Evolutionary conservation across 2,329 filamentous ascomycete species (phyloP).

Genomic region (Neobulgaria alba): DNA sequence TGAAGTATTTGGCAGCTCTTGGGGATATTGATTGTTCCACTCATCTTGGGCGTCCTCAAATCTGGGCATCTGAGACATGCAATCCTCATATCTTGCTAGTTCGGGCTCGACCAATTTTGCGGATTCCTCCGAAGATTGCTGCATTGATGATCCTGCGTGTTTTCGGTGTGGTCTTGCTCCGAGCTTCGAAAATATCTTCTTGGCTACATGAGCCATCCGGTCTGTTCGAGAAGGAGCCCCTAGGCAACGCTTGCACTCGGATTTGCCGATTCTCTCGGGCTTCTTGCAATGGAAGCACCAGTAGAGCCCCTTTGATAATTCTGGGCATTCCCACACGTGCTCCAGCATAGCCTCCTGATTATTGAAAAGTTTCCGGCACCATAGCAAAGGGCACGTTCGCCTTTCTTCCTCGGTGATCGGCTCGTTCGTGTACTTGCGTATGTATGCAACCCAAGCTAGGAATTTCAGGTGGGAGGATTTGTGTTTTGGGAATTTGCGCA

Average conservation of each 20-base stretch:
- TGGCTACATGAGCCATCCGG: slow-evolving; percentile 21
- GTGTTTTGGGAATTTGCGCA: slow-evolving; percentile 23
- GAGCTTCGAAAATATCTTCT: slow-evolving; percentile 23
- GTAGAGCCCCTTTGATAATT: slow-evolving; percentile 22
- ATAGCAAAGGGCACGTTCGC: slow-evolving; percentile 21
- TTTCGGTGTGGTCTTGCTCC: slow-evolving; percentile 16
- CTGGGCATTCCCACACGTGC: slow-evolving; percentile 22
- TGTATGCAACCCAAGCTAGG: slow-evolving; percentile 23
- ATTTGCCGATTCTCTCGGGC: slow-evolving; percentile 20
- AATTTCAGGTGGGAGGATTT: slow-evolving; percentile 23
- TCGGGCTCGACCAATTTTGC: not conserved
- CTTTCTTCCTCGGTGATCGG: slow-evolving; percentile 21
- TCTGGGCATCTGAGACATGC: not conserved
- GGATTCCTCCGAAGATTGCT: not conserved
- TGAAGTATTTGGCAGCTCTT: slow-evolving; percentile 11
- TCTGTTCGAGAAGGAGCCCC: slow-evolving; percentile 18
- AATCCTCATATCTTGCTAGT: not conserved
- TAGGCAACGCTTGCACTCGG: slow-evolving; percentile 21
- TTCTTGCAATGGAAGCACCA: slow-evolving; percentile 25
- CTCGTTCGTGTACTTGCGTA: slow-evolving; percentile 21
- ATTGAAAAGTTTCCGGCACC: slow-evolving; percentile 19
- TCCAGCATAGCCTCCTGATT: slow-evolving; percentile 23
- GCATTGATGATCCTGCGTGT: slow-evolving; percentile 1
- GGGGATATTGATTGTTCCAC: slow-evolving; percentile 7
- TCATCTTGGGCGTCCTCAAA: slow-evolving; percentile 1